Evolutionary conservation across 148 eudicot species (phyloP).

Genomic region (Rhododendron simsii): DNA sequence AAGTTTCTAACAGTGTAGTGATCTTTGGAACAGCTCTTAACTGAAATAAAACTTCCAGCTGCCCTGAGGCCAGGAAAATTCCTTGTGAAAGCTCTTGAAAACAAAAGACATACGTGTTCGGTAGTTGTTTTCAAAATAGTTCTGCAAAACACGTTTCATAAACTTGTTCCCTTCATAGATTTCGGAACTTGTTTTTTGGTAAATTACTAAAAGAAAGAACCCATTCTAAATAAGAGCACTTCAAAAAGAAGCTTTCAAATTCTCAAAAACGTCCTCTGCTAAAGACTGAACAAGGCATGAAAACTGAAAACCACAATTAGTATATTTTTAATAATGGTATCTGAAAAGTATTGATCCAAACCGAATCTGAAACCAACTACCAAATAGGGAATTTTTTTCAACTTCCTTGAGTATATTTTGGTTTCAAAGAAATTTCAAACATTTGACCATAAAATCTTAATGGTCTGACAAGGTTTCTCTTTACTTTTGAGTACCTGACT

Average conservation of each 20-base stretch:
- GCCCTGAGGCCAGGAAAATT: neutral
- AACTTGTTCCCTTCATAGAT: neutral
- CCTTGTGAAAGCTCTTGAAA: neutral
- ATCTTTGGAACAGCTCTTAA: neutral
- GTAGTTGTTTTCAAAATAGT: neutral
- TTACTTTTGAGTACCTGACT: conserved; percentile 48
- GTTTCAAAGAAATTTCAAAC: neutral
- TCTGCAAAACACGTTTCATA: neutral
- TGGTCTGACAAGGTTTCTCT: neutral
- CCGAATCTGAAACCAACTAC: neutral
- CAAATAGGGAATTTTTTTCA: neutral
- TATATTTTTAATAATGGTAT: neutral
- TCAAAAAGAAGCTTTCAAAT: neutral
- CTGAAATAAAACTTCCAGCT: neutral
- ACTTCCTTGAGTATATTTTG: neutral
- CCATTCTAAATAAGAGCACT: neutral
- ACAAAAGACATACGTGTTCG: neutral
- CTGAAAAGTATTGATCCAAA: neutral
- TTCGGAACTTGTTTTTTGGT: neutral
- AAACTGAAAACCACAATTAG: neutral
- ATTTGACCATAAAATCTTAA: neutral
- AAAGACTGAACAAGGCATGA: neutral
- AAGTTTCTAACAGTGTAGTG: neutral
- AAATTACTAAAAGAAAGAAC: neutral
- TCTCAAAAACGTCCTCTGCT: neutral